These are phyloP conservation scores for Phalaenopsis hybrid DNA, from an alignment of 116 monocot species.

Conservation along the genomic window DNA sequence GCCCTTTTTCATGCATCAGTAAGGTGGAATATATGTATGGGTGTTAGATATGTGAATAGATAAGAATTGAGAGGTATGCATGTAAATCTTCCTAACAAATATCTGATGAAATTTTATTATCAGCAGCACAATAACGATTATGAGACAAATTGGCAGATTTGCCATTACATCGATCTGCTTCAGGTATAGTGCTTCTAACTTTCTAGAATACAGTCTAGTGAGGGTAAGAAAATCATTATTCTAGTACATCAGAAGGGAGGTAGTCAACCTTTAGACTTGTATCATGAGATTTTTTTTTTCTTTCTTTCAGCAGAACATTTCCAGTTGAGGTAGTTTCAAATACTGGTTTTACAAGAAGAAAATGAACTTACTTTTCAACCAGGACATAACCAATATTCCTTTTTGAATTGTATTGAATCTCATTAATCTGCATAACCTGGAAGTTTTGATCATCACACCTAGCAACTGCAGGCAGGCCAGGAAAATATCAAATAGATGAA, in stretches of 20 bases:
- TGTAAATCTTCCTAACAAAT: too few species aligned
- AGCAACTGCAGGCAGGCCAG: slow-evolving; percentile 44
- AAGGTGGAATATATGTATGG: too few species aligned
- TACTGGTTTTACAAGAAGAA: not conserved
- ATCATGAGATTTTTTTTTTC: not conserved
- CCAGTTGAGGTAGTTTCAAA: not conserved
- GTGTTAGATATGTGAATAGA: too few species aligned
- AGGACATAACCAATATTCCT: slow-evolving; percentile 60
- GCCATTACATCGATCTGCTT: too few species aligned
- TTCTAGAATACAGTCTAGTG: too few species aligned
- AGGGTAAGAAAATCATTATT: not conserved
- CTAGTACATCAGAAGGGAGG: not conserved
- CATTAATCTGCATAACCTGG: slow-evolving; percentile 13
- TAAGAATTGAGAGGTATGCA: too few species aligned
- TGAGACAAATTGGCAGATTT: too few species aligned
- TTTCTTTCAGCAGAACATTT: not conserved
- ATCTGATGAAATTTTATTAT: too few species aligned
- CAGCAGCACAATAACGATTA: too few species aligned
- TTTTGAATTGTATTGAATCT: slow-evolving; percentile 8
- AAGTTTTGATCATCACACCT: slow-evolving; percentile 54
- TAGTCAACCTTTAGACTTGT: not conserved
- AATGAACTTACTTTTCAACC: slow-evolving; percentile 69
- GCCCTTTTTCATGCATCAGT: too few species aligned
- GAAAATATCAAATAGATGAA: slow-evolving; percentile 2
- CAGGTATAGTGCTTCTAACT: too few species aligned